These are phyloP conservation scores for Pezicula rhizophila DNA, from an alignment of 2,329 filamentous ascomycete genomes.

Conservation along the genomic window DNA sequence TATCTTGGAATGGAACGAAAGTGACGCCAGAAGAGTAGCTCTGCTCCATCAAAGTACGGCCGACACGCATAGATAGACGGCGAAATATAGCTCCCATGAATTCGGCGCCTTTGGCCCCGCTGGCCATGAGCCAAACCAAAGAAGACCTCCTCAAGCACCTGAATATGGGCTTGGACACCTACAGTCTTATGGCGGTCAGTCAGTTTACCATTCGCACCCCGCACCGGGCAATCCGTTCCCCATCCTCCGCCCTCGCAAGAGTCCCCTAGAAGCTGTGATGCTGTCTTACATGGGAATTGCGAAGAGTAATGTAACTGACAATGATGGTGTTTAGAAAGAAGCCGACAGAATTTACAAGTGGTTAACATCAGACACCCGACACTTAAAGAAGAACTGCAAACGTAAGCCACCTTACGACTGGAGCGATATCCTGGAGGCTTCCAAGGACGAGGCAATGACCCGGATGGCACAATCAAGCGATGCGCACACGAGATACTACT, in stretches of 20 bases:
- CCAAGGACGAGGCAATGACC: constrained; percentile 25
- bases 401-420: constrained; percentile 26
- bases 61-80: too few species aligned
- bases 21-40: not conserved
- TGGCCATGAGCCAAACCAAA: constrained; percentile 27
- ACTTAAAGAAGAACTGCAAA: constrained; percentile 26
- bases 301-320: not conserved
- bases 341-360: constrained; percentile 24
- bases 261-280: too few species aligned
- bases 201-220: constrained; percentile 10
- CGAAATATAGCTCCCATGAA: not conserved
- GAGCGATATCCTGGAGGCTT: constrained; percentile 25
- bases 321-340: constrained; percentile 21
- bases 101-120: constrained; percentile 1
- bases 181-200: constrained; percentile 26
- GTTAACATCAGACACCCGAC: constrained; percentile 21
- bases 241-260: not conserved
- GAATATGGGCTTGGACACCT: constrained; percentile 19
- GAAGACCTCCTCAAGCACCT: constrained; percentile 25
- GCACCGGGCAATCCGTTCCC: not conserved
- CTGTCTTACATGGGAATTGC: too few species aligned
- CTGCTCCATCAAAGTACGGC: not conserved
- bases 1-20: too few species aligned
- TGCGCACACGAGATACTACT: constrained; percentile 21
- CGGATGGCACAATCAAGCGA: constrained; percentile 17